These are phyloP conservation scores for Cardamine chenopodiifolia DNA, from an alignment of 345 rosid species.

Conservation along the genomic window DNA sequence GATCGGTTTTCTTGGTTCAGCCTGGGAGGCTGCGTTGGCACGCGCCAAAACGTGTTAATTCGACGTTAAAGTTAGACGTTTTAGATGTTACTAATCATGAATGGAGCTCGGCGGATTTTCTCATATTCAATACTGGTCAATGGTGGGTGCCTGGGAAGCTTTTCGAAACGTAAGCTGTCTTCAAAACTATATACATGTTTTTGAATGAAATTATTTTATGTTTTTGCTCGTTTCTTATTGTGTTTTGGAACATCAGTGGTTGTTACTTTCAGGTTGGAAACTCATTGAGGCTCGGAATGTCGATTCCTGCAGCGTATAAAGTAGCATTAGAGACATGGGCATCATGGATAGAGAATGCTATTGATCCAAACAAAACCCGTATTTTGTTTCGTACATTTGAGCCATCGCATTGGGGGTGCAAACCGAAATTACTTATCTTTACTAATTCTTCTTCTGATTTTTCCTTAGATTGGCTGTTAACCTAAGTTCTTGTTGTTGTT, in stretches of 20 bases:
- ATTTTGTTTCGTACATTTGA: conserved; percentile 83
- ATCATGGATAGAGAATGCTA: conserved; percentile 63
- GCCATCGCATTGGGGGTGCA: conserved; percentile 91
- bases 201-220: background rate
- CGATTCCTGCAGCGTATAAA: conserved; percentile 75
- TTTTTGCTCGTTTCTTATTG: conserved; percentile 7
- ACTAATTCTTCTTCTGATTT: background rate
- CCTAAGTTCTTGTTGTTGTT: conserved; percentile 5
- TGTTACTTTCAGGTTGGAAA: conserved; percentile 87
- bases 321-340: conserved; percentile 84
- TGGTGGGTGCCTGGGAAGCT: conserved; percentile 99
- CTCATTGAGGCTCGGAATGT: conserved; percentile 79
- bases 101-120: conserved; percentile 78
- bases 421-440: background rate
- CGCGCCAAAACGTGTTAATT: conserved; percentile 79
- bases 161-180: conserved; percentile 69
- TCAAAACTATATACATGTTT: background rate
- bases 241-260: conserved; percentile 60
- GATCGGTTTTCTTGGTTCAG: conserved; percentile 90
- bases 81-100: conserved; percentile 71
- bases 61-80: conserved; percentile 68
- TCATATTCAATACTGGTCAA: conserved; percentile 86
- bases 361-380: conserved; percentile 62
- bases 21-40: conserved; percentile 67
- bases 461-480: background rate